Percentiles rank a stretch among this genome's conserved stretches.
These are phyloP conservation scores for Phialocephala subalpina DNA, from an alignment of 2,329 filamentous ascomycete species.

Conservation along the genomic window DNA sequence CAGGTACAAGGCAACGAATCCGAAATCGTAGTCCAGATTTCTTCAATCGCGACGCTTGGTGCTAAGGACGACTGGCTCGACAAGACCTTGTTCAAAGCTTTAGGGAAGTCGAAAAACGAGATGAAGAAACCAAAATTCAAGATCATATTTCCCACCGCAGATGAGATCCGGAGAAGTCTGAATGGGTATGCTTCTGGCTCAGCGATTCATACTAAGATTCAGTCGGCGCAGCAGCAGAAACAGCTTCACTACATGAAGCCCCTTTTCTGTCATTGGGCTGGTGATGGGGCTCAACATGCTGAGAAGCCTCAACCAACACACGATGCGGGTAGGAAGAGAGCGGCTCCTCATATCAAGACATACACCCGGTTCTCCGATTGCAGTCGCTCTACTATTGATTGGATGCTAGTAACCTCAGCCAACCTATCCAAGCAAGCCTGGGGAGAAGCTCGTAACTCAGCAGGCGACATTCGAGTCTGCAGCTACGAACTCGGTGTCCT, in stretches of 20 bases:
- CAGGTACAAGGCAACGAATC: slow-evolving; percentile 51
- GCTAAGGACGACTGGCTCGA: slow-evolving; percentile 75
- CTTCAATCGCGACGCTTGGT: slow-evolving; percentile 83
- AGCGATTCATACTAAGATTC: slow-evolving; percentile 84
- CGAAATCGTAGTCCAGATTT: slow-evolving; percentile 71
- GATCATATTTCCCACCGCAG: slow-evolving; percentile 81
- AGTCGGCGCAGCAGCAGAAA: slow-evolving; percentile 73
- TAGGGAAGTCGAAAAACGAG: slow-evolving; percentile 46
- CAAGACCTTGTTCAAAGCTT: slow-evolving; percentile 64
- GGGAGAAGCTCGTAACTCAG: slow-evolving; percentile 68
- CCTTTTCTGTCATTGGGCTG: slow-evolving; percentile 79
- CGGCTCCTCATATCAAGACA: slow-evolving; percentile 90
- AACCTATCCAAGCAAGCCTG: slow-evolving; percentile 91
- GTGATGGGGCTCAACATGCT: slow-evolving; percentile 52
- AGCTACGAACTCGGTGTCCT: slow-evolving; percentile 88
- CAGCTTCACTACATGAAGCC: slow-evolving; percentile 78
- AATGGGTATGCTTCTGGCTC: slow-evolving; percentile 80
- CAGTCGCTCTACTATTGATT: slow-evolving; percentile 47
- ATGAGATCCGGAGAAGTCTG: slow-evolving; percentile 78
- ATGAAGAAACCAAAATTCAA: slow-evolving; percentile 61
- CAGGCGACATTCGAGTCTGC: slow-evolving; percentile 72
- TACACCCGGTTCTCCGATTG: slow-evolving; percentile 71
- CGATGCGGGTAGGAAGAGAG: slow-evolving; percentile 69
- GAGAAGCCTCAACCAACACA: slow-evolving; percentile 32
- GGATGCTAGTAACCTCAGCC: slow-evolving; percentile 90